Evolutionary conservation across 2,329 filamentous ascomycete genomes (phyloP).

Genomic region (Epicoccum sorghinum): DNA sequence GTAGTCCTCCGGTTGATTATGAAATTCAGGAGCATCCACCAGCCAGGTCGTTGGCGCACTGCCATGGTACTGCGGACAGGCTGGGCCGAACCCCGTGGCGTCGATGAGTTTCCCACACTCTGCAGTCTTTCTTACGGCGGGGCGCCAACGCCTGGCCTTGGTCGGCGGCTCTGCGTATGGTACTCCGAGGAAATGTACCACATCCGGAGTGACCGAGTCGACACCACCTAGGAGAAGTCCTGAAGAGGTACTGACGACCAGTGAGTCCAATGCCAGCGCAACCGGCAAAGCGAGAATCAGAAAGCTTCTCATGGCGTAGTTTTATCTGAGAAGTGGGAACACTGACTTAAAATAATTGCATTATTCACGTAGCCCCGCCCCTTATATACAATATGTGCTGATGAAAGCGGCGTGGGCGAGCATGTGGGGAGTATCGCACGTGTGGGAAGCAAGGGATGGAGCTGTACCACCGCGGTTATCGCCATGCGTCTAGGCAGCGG

Average conservation of each 20-base stretch:
- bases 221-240: too few relatives aligned
- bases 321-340: too few relatives aligned
- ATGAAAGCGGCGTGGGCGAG: too few relatives aligned
- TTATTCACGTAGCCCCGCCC: too few relatives aligned
- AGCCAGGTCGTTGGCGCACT: conserved; percentile 26
- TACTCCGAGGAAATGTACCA: background rate
- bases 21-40: conserved; percentile 33
- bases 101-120: conserved; percentile 21
- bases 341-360: too few relatives aligned
- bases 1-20: conserved; percentile 20
- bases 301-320: too few relatives aligned
- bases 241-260: too few relatives aligned
- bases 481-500: background rate
- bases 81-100: conserved; percentile 32
- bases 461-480: background rate
- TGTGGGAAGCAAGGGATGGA: background rate
- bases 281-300: too few relatives aligned
- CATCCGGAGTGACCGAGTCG: too few relatives aligned
- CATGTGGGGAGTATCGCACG: too few relatives aligned
- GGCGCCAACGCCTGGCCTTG: background rate
- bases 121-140: background rate
- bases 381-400: too few relatives aligned
- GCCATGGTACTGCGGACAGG: conserved; percentile 35
- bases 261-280: too few relatives aligned
- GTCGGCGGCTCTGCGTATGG: background rate